Base-by-base conservation (phyloP, 495 filamentous ascomycete species). In the Penicillium pancosmium region DNA sequence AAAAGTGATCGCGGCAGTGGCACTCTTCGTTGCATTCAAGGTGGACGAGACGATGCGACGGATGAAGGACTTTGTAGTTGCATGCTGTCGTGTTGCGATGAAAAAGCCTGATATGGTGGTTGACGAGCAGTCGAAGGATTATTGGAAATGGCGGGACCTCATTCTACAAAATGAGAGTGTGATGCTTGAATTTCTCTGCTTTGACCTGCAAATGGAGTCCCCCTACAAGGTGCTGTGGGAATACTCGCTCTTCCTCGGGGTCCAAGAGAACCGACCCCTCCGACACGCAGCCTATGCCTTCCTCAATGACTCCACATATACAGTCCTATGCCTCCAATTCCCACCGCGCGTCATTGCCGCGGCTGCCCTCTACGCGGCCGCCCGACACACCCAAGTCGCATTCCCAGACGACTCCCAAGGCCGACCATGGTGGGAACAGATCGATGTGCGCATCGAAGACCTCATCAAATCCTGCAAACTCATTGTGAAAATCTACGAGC, bases 111-210 rank as follows among this genome's bases (percentile, higher is more conserved):
- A 91, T 65, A 82, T 96, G 53, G 72, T 89, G 11, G 88, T 98
- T 23, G 93, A 98, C 66, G 94, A 97, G 71, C 92, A 97, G 70
- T 91, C 87, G 43, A 97, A 96, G 62, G 94, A 98, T 61, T 98
- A 90, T 69, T 98, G 94, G 94, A 82, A 86, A 68, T 98, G 94
- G 94, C 85, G 90, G 49, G 94, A 99, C 66, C 92, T 87, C 54
- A 93, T 99, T 47, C 79, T 97, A 3, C 85, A 86, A 60, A 88
- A 92, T 65, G 94, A 99, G 76, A 96, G 98, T 65, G 74, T 91
- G 44, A 85, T 98, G 73, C 82, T 99, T 7, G 94, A 99, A 74
- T 83, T 83, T 43, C 80, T 98, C 35, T 98, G 94, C 68, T 99
- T 99, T 69, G 95, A 99, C 72, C 74, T 99, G 34, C 87, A 90